Conservation (phyloP, 495 filamentous ascomycete genomes). For the Aspergillus asperescens region DNA sequence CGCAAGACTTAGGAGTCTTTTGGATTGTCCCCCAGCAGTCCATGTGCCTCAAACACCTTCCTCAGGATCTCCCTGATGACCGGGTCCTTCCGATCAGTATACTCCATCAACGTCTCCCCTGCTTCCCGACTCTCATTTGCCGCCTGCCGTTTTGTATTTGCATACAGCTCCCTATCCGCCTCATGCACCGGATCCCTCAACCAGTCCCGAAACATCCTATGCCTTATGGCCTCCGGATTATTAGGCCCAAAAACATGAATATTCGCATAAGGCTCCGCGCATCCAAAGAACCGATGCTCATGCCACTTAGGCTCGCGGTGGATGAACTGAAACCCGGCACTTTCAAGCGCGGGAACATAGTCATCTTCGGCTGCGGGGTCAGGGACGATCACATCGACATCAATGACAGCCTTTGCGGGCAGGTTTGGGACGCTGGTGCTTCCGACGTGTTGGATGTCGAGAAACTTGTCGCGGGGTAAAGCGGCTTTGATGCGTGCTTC, state of each 20-base stretch:
- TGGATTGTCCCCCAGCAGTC: neutral
- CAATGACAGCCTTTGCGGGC: constrained; percentile 45
- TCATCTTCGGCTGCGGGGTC: constrained; percentile 33
- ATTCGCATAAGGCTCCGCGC: constrained; percentile 30
- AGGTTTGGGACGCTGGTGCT: constrained; percentile 48
- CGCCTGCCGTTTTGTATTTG: constrained; percentile 32
- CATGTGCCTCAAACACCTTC: constrained; percentile 22
- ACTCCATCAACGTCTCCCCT: constrained; percentile 35
- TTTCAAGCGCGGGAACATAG: constrained; percentile 42
- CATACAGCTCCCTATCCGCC: constrained; percentile 37
- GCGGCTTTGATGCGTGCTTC: constrained; percentile 30
- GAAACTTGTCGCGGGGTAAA: constrained; percentile 18
- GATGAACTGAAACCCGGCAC: constrained; percentile 39
- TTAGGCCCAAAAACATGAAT: constrained; percentile 46
- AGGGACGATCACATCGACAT: constrained; percentile 43
- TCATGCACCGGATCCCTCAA: constrained; percentile 22
- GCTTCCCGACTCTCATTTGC: constrained; percentile 21
- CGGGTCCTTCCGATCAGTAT: constrained; percentile 37
- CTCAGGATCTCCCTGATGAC: constrained; percentile 37
- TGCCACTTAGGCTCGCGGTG: constrained; percentile 44
- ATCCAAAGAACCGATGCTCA: constrained; percentile 42
- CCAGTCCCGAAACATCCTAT: constrained; percentile 47
- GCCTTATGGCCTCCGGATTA: constrained; percentile 34
- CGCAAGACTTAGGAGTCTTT: neutral
- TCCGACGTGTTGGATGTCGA: constrained; percentile 39